Percentiles rank a stretch among this genome's conserved stretches.
Conservation (phyloP, 139 green algal genomes). For the Chlorella sorokiniana region DNA sequence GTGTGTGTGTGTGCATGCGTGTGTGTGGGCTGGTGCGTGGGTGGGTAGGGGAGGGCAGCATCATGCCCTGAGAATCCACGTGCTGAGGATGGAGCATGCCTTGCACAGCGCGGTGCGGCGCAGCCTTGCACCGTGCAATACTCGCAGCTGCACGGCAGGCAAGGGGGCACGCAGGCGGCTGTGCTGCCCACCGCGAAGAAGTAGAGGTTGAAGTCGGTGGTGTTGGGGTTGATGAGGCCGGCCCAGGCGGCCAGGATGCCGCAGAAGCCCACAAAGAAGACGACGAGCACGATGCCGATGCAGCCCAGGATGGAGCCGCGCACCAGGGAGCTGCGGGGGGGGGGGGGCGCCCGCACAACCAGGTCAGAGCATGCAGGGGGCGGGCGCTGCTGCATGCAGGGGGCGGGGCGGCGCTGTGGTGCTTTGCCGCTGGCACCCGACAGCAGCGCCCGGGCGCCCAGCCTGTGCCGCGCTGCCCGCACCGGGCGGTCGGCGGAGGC, state of each 20-base stretch:
- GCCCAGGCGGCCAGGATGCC: conserved; percentile 78
- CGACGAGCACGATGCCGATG: conserved; percentile 47
- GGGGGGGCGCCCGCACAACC: not conserved
- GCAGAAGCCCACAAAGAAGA: conserved; percentile 72
- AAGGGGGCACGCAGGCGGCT: too few relatives aligned
- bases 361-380: not conserved
- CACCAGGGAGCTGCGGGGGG: conserved; percentile 28
- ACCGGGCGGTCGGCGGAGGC: conserved; percentile 55
- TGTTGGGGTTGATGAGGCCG: conserved; percentile 43
- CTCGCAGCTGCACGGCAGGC: not conserved
- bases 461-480: too few relatives aligned
- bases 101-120: too few relatives aligned
- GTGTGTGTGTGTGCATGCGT: too few relatives aligned
- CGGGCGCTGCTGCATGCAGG: not conserved
- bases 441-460: too few relatives aligned
- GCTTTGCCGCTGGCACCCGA: too few relatives aligned
- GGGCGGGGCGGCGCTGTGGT: too few relatives aligned
- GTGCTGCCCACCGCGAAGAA: conserved; percentile 30
- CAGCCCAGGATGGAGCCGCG: conserved; percentile 48
- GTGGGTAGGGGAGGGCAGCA: too few relatives aligned
- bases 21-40: too few relatives aligned
- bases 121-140: not conserved
- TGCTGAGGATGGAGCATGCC: too few relatives aligned
- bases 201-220: conserved; percentile 42
- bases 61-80: too few relatives aligned